These are phyloP conservation scores for Xerocomus minutiporus DNA, from an alignment of 1,284 basidiomycete species.

Conservation along the genomic window DNA sequence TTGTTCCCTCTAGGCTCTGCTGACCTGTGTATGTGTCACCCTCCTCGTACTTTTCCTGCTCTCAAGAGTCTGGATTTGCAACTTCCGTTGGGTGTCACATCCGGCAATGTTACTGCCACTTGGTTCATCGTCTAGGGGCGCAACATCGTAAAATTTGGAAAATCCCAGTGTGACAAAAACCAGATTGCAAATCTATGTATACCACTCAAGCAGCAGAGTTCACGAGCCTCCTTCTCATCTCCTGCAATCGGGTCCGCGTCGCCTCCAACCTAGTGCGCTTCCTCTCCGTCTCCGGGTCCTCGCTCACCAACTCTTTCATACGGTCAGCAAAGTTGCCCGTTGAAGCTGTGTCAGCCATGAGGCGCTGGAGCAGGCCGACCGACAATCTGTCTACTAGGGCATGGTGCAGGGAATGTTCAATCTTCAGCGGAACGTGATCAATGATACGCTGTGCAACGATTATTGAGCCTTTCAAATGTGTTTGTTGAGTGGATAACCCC, in stretches of 20 bases:
- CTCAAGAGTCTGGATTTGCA: no score
- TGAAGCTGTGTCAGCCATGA: constrained; percentile 25
- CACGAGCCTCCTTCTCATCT: constrained; percentile 36
- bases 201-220: constrained; percentile 17
- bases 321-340: constrained; percentile 19
- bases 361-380: constrained; percentile 35
- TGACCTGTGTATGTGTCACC: no score
- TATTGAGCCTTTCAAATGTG: neutral
- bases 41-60: no score
- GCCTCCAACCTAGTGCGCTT: constrained; percentile 32
- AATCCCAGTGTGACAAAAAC: neutral
- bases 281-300: constrained; percentile 37
- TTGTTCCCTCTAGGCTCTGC: no score
- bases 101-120: neutral
- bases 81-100: no score
- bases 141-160: neutral
- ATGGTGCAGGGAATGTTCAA: constrained; percentile 48
- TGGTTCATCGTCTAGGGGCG: neutral
- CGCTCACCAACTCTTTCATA: constrained; percentile 38
- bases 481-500: neutral
- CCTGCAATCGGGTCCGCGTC: constrained; percentile 27
- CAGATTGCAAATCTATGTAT: neutral
- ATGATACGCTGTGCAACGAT: constrained; percentile 42
- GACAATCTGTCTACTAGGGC: constrained; percentile 37
- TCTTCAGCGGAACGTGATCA: constrained; percentile 47